These are phyloP conservation scores for Annona squamosa DNA, from an alignment of 164 flowering plant species.

Conservation along the genomic window DNA sequence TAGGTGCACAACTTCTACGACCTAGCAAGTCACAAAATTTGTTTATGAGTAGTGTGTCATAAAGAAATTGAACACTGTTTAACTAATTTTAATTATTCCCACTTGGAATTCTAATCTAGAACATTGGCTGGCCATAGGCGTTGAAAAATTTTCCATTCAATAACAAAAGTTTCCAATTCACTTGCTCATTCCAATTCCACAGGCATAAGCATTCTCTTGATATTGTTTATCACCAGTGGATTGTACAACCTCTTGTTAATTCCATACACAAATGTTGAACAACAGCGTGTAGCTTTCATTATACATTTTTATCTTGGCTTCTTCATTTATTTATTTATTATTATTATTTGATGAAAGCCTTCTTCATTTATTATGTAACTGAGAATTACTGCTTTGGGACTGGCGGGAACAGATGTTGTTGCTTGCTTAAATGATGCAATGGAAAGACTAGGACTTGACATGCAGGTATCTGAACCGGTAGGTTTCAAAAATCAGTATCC, in stretches of 20 bases:
- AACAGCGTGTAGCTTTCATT: too few relatives aligned
- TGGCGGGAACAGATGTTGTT: conserved; percentile 84
- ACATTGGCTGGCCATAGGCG: too few relatives aligned
- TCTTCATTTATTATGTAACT: conserved; percentile 4
- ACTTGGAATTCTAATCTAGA: too few relatives aligned
- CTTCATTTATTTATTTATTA: too few relatives aligned
- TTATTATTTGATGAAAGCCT: too few relatives aligned
- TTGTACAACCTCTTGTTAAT: background rate
- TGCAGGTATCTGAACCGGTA: conserved; percentile 88
- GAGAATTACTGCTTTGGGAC: conserved; percentile 12
- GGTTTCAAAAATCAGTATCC: conserved; percentile 12
- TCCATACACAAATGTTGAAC: background rate
- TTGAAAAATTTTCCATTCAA: too few relatives aligned
- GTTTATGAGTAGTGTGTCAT: too few relatives aligned
- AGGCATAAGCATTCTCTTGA: background rate
- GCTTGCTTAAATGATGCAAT: conserved; percentile 80
- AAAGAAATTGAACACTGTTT: too few relatives aligned
- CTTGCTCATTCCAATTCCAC: background rate
- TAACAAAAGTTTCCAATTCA: too few relatives aligned
- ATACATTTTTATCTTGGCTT: background rate
- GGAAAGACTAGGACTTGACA: conserved; percentile 57
- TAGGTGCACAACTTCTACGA: too few relatives aligned
- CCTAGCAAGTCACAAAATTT: too few relatives aligned
- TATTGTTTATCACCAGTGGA: background rate
- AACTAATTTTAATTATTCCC: too few relatives aligned